Evolutionary conservation across 1,284 basidiomycete genomes (phyloP), one percentile per base, ranked within the genome.

Genomic region (Naganishia sp.): DNA sequence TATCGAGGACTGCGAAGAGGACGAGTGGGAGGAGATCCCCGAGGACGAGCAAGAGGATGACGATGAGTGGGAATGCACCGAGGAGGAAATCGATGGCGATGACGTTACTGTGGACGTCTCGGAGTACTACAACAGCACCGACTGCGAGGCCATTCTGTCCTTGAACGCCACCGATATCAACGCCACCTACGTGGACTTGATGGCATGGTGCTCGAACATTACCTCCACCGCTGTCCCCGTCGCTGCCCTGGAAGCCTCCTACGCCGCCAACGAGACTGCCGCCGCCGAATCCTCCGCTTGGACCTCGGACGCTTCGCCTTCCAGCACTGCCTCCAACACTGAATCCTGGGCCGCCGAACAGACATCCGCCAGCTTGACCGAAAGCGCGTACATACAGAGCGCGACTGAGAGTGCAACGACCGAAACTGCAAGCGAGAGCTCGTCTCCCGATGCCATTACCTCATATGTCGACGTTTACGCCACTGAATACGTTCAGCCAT

Each of bases 381-480:
- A 56, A 25, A 41, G 21, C 42, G 45, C 41, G 3, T 21, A 23
- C n/a, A 35, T 15, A 2, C 2, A 31, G 6, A 39, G 32, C 52
- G 39, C 32, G 32, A 32, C 35, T n/a, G 21, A n/a, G n/a, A 23
- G 21, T 13, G 21, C 25, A 11, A 7, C 13, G 11, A 31, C 17
- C 7, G 13, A 15, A 15, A 52, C 31, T 32, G 32, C 32, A 31
- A 43, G 21, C 56, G 53, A 55, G 23, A 47, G 43, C 23, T 52
- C 13, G 13, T 41, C 25, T 39, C 31, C n/a, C 4, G 65, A 61
- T 2, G 50, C 32, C 15, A 31, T 62, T 32, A 66, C 65, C 28
- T 66, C 65, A 17, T 66, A 55, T 32, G 65, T 66, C 35, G 65
- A 66, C 13, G 65, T 43, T 21, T 53, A 54, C 57, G 65, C 42